Evolutionary conservation across 176 grass and related monocot species (phyloP).

Genomic region (Rhynchospora pubera): DNA sequence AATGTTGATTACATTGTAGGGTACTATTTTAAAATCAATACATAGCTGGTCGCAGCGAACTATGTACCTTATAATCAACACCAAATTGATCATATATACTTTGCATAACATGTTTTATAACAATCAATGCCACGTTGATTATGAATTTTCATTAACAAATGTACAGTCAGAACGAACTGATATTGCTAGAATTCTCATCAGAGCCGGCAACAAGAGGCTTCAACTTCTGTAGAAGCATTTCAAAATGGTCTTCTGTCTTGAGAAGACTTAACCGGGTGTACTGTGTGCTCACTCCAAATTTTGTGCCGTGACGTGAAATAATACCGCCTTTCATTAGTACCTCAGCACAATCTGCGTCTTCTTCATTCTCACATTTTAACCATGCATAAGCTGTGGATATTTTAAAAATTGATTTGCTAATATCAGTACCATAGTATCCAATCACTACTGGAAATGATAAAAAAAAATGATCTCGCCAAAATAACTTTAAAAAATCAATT

Average conservation of each 20-base stretch:
- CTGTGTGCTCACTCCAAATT: not conserved
- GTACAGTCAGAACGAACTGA: slow-evolving; percentile 17
- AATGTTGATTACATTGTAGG: not conserved
- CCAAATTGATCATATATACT: not conserved
- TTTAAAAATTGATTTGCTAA: not conserved
- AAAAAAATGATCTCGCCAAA: not conserved
- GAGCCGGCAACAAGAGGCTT: slow-evolving; percentile 32
- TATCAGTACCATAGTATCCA: not conserved
- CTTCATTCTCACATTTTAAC: slow-evolving; percentile 68
- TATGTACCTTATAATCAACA: slow-evolving; percentile 14
- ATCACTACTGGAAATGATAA: not conserved
- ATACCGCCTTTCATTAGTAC: slow-evolving; percentile 44
- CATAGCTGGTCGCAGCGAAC: not conserved
- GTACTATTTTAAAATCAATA: slow-evolving; percentile 10
- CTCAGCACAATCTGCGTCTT: slow-evolving; percentile 46
- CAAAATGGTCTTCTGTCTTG: slow-evolving; percentile 58
- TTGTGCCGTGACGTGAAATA: slow-evolving; percentile 20
- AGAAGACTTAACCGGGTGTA: slow-evolving; percentile 60
- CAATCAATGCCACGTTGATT: slow-evolving; percentile 5
- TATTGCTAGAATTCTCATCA: slow-evolving; percentile 6
- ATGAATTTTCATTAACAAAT: not conserved
- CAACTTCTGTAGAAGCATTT: slow-evolving; percentile 48
- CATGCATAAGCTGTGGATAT: slow-evolving; percentile 60
- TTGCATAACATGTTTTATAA: not conserved
- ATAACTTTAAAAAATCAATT: no score